These are phyloP conservation scores for Capsicum chinense DNA, from an alignment of 257 asterid genomes.

Conservation along the genomic window DNA sequence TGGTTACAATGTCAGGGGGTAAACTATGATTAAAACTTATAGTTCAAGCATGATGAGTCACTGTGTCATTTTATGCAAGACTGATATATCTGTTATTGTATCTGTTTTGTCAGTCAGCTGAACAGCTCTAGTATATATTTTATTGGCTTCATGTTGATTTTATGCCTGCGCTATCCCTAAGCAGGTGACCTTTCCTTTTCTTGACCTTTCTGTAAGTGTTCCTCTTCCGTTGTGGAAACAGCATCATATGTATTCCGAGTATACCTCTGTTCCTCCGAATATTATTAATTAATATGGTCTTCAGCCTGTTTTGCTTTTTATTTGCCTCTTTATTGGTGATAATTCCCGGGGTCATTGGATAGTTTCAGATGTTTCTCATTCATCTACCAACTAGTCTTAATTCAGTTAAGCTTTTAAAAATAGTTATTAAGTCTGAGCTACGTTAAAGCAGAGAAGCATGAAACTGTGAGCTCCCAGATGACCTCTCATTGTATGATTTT, in stretches of 20 bases:
- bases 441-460: constrained; percentile 3
- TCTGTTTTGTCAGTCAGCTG: not conserved
- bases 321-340: not conserved
- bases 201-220: not conserved
- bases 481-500: constrained; percentile 3
- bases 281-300: not conserved
- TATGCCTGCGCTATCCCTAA: not conserved
- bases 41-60: not conserved
- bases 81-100: not conserved
- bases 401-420: not conserved
- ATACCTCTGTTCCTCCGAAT: not conserved
- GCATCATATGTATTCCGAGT: not conserved
- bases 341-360: not conserved
- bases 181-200: not conserved
- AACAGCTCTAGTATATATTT: not conserved
- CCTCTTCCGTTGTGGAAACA: constrained; percentile 1
- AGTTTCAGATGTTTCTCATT: not conserved
- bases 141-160: constrained; percentile 2
- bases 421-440: not conserved
- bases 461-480: not conserved
- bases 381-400: not conserved
- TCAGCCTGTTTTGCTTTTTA: not conserved
- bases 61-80: not conserved
- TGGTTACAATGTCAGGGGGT: not conserved
- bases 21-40: not conserved